Evolutionary conservation across 257 asterid species (phyloP).

Genomic region (Solanum rostratum): DNA sequence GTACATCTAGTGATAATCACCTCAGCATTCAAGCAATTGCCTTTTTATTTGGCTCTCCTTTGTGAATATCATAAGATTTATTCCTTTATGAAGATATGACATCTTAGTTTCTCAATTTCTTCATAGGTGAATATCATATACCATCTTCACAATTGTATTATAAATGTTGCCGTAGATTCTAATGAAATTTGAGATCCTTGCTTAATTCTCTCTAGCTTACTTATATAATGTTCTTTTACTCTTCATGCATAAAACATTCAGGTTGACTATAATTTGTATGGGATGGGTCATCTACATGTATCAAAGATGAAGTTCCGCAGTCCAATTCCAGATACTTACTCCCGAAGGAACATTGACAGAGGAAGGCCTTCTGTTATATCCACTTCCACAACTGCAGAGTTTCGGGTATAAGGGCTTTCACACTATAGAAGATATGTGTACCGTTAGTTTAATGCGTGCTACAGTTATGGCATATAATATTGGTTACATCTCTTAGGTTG

Average conservation of each 20-base stretch:
- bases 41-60: not conserved
- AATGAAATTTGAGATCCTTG: not conserved
- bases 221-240: not conserved
- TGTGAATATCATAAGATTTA: not conserved
- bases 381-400: constrained; percentile 17
- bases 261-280: constrained; percentile 88
- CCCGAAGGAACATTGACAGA: constrained; percentile 25
- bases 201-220: not conserved
- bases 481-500: constrained; percentile 44
- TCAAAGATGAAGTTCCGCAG: constrained; percentile 74
- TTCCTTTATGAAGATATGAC: not conserved
- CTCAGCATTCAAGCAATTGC: not conserved
- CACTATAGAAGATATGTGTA: not conserved
- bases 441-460: constrained; percentile 5
- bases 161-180: not conserved
- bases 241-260: constrained; percentile 18
- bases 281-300: constrained; percentile 88
- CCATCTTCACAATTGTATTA: not conserved
- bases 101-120: not conserved
- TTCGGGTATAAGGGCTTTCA: constrained; percentile 26
- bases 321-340: constrained; percentile 65
- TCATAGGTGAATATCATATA: not conserved
- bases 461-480: constrained; percentile 2
- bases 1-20: not conserved
- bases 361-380: constrained; percentile 19